These are phyloP conservation scores for Aspergillus sp. DNA, from an alignment of 2,329 filamentous ascomycete species.

Conservation along the genomic window DNA sequence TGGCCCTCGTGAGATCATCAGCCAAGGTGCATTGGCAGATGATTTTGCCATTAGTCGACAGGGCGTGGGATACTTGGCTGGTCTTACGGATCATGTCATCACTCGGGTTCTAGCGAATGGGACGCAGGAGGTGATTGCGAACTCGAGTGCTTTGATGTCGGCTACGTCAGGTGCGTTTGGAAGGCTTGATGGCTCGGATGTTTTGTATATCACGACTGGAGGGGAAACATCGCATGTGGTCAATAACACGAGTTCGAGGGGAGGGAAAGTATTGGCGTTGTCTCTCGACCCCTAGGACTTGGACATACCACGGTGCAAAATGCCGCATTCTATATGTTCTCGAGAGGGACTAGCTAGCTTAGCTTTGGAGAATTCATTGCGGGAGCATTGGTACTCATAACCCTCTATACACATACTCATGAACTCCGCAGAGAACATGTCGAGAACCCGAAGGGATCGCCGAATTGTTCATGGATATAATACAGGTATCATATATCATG, in stretches of 20 bases:
- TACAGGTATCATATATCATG: neutral
- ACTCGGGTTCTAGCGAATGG: slow-evolving; percentile 4
- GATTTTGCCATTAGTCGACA: slow-evolving; percentile 12
- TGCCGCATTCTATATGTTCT: too few relatives aligned
- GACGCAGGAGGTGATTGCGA: slow-evolving; percentile 2
- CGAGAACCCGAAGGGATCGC: too few relatives aligned
- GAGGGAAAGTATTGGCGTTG: slow-evolving; percentile 4
- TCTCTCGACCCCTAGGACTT: neutral
- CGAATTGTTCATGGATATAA: neutral
- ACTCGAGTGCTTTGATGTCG: slow-evolving; percentile 9
- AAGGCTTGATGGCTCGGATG: slow-evolving; percentile 3
- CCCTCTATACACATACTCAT: too few relatives aligned
- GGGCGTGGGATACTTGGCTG: slow-evolving; percentile 11
- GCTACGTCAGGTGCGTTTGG: slow-evolving; percentile 12
- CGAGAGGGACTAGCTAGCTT: too few relatives aligned
- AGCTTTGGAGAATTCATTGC: too few relatives aligned
- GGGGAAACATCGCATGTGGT: slow-evolving; percentile 2
- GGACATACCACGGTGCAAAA: too few relatives aligned
- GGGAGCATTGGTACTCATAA: too few relatives aligned
- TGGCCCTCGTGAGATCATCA: slow-evolving; percentile 10
- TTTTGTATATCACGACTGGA: slow-evolving; percentile 11
- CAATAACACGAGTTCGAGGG: slow-evolving; percentile 1
- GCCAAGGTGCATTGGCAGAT: slow-evolving; percentile 6
- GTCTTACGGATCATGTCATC: slow-evolving; percentile 8
- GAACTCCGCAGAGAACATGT: too few relatives aligned